A percentile compares a stretch with the other conserved stretches of the same genome.
Evolutionary conservation across 75 land plant species (phyloP).

Genomic region (Larix kaempferi): DNA sequence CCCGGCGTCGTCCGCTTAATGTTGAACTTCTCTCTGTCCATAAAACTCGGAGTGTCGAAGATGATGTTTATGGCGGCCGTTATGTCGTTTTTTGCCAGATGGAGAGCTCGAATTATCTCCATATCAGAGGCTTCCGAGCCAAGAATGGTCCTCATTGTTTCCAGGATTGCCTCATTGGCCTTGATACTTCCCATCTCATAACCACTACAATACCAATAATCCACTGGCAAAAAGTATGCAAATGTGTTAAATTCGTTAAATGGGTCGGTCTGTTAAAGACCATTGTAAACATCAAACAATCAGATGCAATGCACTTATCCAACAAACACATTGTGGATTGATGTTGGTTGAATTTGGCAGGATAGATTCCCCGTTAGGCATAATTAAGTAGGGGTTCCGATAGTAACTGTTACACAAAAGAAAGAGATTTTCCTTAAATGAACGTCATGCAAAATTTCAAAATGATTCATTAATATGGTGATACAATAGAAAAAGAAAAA

Average conservation of each 20-base stretch:
- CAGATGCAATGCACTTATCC: not conserved
- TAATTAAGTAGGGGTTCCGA: no score
- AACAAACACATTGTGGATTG: not conserved
- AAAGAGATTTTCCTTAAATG: no score
- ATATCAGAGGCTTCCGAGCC: slow-evolving; percentile 68
- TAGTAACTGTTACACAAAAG: no score
- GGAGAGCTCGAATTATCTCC: slow-evolving; percentile 89
- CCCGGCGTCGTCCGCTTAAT: slow-evolving; percentile 19
- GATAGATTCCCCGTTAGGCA: no score
- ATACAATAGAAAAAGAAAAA: no score
- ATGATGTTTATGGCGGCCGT: slow-evolving; percentile 83
- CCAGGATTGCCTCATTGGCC: slow-evolving; percentile 42
- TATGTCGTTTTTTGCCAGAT: slow-evolving; percentile 76
- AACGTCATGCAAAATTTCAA: no score
- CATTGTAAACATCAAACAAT: not conserved
- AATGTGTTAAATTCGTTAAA: not conserved
- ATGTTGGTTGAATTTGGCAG: no score
- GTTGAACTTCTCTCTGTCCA: not conserved
- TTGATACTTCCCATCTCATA: slow-evolving; percentile 44
- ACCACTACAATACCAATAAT: no score
- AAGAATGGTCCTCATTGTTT: slow-evolving; percentile 61
- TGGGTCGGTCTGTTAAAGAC: not conserved
- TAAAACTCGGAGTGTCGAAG: slow-evolving; percentile 59
- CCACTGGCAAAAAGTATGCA: not conserved
- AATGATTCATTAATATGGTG: no score